Conservation (phyloP, 768 basidiomycete species). For the Leucocoprinus leucothites region DNA sequence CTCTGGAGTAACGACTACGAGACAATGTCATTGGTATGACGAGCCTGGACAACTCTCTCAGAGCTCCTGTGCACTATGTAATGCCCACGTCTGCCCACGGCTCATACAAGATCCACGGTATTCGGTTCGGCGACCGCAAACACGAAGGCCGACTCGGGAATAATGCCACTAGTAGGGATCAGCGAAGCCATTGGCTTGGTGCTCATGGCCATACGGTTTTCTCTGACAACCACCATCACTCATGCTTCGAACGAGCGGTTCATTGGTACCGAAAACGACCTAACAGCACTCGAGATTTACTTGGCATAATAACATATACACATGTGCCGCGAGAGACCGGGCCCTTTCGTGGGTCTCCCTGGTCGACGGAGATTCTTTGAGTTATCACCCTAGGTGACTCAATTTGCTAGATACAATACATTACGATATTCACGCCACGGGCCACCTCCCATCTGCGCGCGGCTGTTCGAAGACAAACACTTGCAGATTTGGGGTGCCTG, state of each 20-base stretch:
- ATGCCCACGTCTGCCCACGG: not conserved
- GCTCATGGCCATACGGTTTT: not conserved
- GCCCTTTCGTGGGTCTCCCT: no score
- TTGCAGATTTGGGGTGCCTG: not conserved
- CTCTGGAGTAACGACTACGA: no score
- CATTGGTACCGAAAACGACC: no score
- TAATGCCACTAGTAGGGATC: not conserved
- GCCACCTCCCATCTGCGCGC: not conserved
- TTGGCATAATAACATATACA: no score
- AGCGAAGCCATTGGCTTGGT: not conserved
- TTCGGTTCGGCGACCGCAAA: not conserved
- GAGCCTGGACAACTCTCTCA: no score
- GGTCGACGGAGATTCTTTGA: no score
- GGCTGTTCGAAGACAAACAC: not conserved
- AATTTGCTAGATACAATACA: not conserved
- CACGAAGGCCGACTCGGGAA: conserved; percentile 6
- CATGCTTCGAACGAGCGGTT: not conserved
- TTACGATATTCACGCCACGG: not conserved
- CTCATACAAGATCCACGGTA: not conserved
- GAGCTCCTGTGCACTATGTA: not conserved
- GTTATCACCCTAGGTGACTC: no score
- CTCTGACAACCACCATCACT: not conserved
- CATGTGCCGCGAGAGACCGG: no score
- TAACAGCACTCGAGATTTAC: no score
- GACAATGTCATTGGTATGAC: no score